A percentile compares a stretch with the other conserved stretches of the same genome.
phyloP scores from a whole-genome alignment of 345 rosid genomes.

The Populus simonii region DNA sequence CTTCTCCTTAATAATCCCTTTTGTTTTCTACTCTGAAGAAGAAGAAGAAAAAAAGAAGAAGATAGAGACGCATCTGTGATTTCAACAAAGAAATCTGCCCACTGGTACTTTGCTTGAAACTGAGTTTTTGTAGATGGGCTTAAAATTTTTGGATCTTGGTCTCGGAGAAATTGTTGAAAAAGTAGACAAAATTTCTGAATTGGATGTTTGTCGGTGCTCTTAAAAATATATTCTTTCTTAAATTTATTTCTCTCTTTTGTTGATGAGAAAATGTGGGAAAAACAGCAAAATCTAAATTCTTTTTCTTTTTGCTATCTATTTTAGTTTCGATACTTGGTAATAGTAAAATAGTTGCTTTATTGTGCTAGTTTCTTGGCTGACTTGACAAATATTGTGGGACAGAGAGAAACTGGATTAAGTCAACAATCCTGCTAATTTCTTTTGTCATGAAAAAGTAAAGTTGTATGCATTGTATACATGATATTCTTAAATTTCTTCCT shows the following conservation, averaged over 20 bases:
- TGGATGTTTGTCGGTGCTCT: not conserved
- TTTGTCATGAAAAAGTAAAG: too few species aligned
- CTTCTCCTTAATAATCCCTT: not conserved
- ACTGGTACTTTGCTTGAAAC: slow-evolving; percentile 13
- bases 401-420: too few species aligned
- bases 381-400: not conserved
- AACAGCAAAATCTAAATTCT: not conserved
- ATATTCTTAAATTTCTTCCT: too few species aligned
- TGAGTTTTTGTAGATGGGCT: slow-evolving; percentile 14
- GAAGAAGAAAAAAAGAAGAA: not conserved
- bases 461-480: too few species aligned
- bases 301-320: not conserved
- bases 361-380: not conserved
- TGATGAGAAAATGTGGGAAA: slow-evolving; percentile 7
- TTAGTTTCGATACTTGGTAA: not conserved
- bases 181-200: not conserved
- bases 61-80: not conserved
- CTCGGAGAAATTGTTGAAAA: slow-evolving; percentile 4
- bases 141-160: not conserved
- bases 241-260: not conserved
- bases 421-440: too few species aligned
- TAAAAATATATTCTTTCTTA: not conserved
- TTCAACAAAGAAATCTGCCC: slow-evolving; percentile 18
- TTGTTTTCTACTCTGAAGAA: not conserved
- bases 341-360: not conserved